Evolutionary conservation across 2,329 filamentous ascomycete species (phyloP).

Genomic region (Paecilomyces variotii): DNA sequence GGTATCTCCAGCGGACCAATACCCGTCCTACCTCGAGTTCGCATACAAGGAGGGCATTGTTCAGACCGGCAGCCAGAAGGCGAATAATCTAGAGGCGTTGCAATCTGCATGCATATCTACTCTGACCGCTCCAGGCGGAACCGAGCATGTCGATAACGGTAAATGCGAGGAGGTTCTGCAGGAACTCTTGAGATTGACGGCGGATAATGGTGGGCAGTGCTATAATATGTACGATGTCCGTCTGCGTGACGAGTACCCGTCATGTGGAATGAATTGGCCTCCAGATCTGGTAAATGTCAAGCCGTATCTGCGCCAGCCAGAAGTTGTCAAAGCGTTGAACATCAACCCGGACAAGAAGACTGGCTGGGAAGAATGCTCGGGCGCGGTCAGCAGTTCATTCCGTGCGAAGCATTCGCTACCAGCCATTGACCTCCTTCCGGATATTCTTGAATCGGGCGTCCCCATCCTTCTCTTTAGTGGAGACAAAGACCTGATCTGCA

Average conservation of each 20-base stretch:
- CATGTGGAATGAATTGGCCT: constrained; percentile 97
- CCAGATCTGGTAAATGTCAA: constrained; percentile 70
- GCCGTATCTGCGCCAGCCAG: constrained; percentile 74
- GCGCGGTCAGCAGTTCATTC: constrained; percentile 68
- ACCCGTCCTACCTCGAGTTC: constrained; percentile 75
- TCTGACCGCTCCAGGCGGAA: constrained; percentile 51
- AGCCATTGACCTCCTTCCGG: constrained; percentile 66
- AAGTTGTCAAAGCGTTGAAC: constrained; percentile 73
- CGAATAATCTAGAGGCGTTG: constrained; percentile 59
- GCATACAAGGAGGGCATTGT: constrained; percentile 71
- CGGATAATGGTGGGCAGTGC: constrained; percentile 53
- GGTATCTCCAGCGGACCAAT: constrained; percentile 87
- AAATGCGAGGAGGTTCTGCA: constrained; percentile 72
- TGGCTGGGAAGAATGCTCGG: constrained; percentile 87
- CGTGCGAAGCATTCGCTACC: constrained; percentile 62
- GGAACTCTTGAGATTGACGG: constrained; percentile 60
- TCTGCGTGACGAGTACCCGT: constrained; percentile 67
- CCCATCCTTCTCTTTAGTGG: constrained; percentile 85
- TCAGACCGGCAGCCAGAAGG: constrained; percentile 55
- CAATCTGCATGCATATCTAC: constrained; percentile 59
- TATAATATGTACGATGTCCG: constrained; percentile 97
- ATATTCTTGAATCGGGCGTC: constrained; percentile 62
- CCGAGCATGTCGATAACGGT: constrained; percentile 56
- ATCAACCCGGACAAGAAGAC: constrained; percentile 72
- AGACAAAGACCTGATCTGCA: constrained; percentile 91